Percentiles rank a stretch among this genome's conserved stretches.
Evolutionary conservation across 352 stramenopile genomes (phyloP).

Genomic region (Globisporangium echinulatum): DNA sequence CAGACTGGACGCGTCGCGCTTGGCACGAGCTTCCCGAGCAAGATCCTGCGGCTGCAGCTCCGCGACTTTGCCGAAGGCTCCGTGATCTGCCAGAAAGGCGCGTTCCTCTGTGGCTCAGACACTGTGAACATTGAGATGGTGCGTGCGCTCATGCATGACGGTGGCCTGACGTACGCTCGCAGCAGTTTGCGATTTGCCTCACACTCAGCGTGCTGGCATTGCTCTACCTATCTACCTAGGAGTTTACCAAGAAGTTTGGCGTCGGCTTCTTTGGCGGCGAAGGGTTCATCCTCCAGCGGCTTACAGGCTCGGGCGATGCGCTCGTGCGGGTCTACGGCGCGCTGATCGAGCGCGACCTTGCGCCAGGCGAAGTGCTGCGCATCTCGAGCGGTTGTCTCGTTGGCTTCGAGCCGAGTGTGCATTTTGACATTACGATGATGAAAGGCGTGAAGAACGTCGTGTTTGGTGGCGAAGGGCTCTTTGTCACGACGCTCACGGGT

Average conservation of each 20-base stretch:
- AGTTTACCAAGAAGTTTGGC: constrained; percentile 88
- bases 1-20: constrained; percentile 81
- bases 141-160: background rate
- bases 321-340: constrained; percentile 89
- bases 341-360: constrained; percentile 83
- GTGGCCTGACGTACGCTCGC: no score
- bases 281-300: constrained; percentile 91
- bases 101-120: constrained; percentile 89
- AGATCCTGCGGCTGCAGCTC: constrained; percentile 88
- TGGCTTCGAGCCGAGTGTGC: constrained; percentile 80
- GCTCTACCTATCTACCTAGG: constrained; percentile 21
- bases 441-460: constrained; percentile 92
- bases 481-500: constrained; percentile 91
- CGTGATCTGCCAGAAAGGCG: constrained; percentile 91
- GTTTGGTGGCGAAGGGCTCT: constrained; percentile 92
- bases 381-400: constrained; percentile 91
- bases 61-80: constrained; percentile 80
- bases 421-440: constrained; percentile 90
- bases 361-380: constrained; percentile 84
- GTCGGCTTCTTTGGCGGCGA: constrained; percentile 93
- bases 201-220: no score
- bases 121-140: constrained; percentile 90
- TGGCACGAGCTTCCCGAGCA: constrained; percentile 84
- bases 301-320: constrained; percentile 88
- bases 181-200: no score